These are phyloP conservation scores for Gossypium ekmanianum DNA, from an alignment of 345 rosid species.

Conservation along the genomic window DNA sequence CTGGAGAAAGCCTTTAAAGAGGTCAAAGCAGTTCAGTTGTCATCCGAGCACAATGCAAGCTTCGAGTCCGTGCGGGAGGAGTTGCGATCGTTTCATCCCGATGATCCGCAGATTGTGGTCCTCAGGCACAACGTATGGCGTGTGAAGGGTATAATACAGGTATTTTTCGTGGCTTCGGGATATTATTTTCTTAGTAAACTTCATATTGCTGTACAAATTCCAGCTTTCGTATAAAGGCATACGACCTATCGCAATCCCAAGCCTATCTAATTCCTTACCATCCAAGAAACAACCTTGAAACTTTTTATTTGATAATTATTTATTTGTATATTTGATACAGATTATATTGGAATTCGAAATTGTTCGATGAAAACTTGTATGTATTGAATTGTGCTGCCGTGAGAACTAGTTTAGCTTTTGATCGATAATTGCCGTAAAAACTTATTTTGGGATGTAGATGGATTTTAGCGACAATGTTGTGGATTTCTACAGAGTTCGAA, in stretches of 20 bases:
- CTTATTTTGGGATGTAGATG: background rate
- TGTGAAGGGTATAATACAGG: constrained; percentile 96
- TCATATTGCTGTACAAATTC: background rate
- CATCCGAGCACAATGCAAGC: constrained; percentile 87
- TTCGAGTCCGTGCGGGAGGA: constrained; percentile 90
- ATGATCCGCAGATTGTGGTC: constrained; percentile 93
- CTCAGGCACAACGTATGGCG: constrained; percentile 97
- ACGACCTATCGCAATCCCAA: background rate
- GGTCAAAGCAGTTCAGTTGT: constrained; percentile 79
- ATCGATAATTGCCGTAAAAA: background rate
- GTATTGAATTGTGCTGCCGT: background rate
- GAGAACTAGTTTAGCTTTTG: background rate
- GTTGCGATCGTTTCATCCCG: constrained; percentile 72
- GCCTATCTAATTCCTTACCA: background rate
- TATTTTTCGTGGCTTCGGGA: constrained; percentile 18
- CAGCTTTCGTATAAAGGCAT: background rate
- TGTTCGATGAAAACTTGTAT: background rate
- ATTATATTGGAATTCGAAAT: background rate
- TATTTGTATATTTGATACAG: background rate
- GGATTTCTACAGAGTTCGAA: background rate
- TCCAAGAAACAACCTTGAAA: background rate
- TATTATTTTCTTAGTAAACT: background rate
- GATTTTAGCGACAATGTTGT: background rate
- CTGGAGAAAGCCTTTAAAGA: constrained; percentile 45
- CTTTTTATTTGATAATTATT: background rate